Conservation (phyloP, 139 green algal species). For the Micractinium conductrix region DNA sequence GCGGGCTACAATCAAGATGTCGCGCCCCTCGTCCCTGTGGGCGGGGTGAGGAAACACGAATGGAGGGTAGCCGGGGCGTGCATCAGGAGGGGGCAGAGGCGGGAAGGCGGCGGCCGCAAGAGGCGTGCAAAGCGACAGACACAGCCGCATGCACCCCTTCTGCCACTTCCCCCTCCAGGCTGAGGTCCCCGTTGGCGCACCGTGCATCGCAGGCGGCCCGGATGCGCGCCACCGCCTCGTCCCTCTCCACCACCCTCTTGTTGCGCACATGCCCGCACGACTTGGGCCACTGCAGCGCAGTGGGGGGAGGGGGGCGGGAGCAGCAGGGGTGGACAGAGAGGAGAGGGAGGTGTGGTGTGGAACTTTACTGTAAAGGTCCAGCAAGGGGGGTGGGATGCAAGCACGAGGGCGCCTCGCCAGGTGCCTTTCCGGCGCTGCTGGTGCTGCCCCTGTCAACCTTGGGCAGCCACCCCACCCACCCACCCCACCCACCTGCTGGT, state of each 20-base stretch:
- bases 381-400: too few species aligned
- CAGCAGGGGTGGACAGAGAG: background rate
- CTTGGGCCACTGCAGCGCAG: slow-evolving; percentile 79
- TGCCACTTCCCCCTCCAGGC: too few species aligned
- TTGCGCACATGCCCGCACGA: slow-evolving; percentile 91
- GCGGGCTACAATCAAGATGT: slow-evolving; percentile 93
- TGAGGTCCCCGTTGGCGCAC: too few species aligned
- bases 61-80: background rate
- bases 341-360: background rate
- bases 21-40: slow-evolving; percentile 76
- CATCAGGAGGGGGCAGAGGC: too few species aligned
- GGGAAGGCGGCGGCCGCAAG: too few species aligned
- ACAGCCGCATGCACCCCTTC: too few species aligned
- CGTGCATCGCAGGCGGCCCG: slow-evolving; percentile 79
- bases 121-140: too few species aligned
- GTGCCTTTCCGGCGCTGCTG: too few species aligned
- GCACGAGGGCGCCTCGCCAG: too few species aligned
- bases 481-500: slow-evolving; percentile 67
- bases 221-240: slow-evolving; percentile 87
- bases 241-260: slow-evolving; percentile 82
- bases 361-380: too few species aligned
- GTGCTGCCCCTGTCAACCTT: too few species aligned
- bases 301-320: background rate
- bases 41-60: background rate
- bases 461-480: background rate